Conservation (phyloP, 176 grass and related monocot species). For the Aegilops umbellulata region DNA sequence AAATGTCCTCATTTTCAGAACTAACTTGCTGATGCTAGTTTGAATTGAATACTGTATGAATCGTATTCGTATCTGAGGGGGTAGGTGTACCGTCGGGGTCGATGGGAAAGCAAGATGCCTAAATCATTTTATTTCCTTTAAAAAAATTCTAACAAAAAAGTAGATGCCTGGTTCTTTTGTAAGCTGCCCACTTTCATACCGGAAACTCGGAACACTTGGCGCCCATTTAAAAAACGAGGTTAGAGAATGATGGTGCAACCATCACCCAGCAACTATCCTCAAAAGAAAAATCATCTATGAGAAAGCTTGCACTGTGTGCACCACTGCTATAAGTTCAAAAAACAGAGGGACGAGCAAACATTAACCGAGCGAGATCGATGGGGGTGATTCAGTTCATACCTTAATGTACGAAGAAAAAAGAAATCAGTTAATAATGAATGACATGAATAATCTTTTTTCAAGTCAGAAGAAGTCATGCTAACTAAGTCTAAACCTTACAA, state of each 20-base stretch:
- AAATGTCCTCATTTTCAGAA: no score
- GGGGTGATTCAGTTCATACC: no score
- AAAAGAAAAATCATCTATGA: neutral
- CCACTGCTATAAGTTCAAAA: neutral
- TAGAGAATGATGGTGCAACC: constrained; percentile 40
- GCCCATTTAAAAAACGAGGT: neutral
- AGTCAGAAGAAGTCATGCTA: no score
- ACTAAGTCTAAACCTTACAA: no score
- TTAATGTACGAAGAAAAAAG: no score
- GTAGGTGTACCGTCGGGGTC: constrained; percentile 38
- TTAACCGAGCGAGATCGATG: neutral
- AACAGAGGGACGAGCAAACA: neutral
- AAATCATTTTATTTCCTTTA: neutral
- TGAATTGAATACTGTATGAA: constrained; percentile 28
- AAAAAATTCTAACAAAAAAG: neutral
- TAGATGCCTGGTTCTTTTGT: constrained; percentile 9
- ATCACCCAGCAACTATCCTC: neutral
- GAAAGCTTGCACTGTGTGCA: neutral
- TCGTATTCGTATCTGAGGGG: constrained; percentile 10
- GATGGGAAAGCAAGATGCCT: constrained; percentile 17
- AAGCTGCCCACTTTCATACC: constrained; percentile 1
- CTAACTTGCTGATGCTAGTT: neutral
- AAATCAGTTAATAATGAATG: no score
- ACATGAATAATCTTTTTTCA: no score
- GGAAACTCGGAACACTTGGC: neutral